Conservation (phyloP, 371 early-diverging fungal species). For the Mortierella sp. region DNA sequence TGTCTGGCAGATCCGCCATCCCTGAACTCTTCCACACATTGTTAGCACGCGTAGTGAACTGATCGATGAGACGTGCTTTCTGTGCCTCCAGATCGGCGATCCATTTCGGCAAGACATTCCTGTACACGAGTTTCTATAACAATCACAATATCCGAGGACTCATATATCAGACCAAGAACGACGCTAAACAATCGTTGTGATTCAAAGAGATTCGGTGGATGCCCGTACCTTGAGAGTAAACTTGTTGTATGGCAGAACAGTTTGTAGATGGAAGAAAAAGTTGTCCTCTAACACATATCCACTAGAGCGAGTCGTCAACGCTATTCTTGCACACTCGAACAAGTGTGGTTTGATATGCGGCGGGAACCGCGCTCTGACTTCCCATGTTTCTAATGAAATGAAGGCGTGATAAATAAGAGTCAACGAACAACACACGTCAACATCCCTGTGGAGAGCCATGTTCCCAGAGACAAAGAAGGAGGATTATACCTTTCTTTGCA, state of each 20-base stretch:
- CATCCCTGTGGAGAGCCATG: no score
- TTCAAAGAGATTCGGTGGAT: not conserved
- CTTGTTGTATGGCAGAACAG: conserved; percentile 62
- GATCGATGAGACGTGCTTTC: conserved; percentile 11
- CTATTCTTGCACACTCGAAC: conserved; percentile 56
- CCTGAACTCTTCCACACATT: conserved; percentile 28
- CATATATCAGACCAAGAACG: no score
- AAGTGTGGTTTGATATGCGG: conserved; percentile 57
- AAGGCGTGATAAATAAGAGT: not conserved
- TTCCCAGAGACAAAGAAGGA: not conserved
- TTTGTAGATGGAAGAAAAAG: conserved; percentile 59
- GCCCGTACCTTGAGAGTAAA: conserved; percentile 60
- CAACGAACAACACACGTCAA: no score
- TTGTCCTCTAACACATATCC: conserved; percentile 56
- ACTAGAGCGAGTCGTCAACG: conserved; percentile 49
- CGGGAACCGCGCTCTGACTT: conserved; percentile 62
- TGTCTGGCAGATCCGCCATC: conserved; percentile 12
- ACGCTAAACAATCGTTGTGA: no score
- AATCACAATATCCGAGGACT: conserved; percentile 19
- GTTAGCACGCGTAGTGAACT: conserved; percentile 16
- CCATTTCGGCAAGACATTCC: conserved; percentile 37
- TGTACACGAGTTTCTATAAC: conserved; percentile 41
- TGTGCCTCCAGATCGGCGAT: conserved; percentile 29
- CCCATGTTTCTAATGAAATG: conserved; percentile 35
- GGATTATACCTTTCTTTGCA: conserved; percentile 29